Evolutionary conservation across 176 grass and related monocot species (phyloP), one percentile per base, ranked within the genome.

Genomic region (Tuctoria greenei): DNA sequence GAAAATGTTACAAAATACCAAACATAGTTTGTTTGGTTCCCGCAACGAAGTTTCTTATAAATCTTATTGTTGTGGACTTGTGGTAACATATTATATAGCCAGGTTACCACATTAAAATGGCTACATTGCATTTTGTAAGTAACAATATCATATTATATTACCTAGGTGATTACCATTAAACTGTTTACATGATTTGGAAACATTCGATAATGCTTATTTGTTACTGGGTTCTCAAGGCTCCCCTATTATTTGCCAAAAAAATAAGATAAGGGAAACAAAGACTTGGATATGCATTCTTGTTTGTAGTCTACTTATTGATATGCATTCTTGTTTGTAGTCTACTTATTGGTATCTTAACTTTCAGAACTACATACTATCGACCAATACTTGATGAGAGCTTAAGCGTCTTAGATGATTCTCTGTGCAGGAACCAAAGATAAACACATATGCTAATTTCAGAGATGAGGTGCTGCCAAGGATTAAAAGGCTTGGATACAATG

Each of bases 401-500:
- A 36, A 86, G 38, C 69, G 55, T 75, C 17, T 81, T 75, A 15
- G 54, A 49, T 68, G 52, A 68, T 75, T 47, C 54, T 61, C 39
- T 86, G 70, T 45, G 66, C 77, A 99, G 95, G 95, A 99, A 72
- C 83, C 89, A 6, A 99, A 92, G 82, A 88, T 99, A 43, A 95
- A 99, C 63, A 95, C 92, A 23, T 99, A 99, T 80, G 87, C 84
- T 79, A 95, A 82, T 61, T 99, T 99, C 85, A 84, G 95, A 83
- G 95, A 99, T 82, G 92, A 99, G 56, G 86, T 99, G 55, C 69
- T 99, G 45, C 95, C 95, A 72, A 86, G 92, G 75, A 99, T 99
- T 42, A 99, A 99, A 88, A 92, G 18, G 61, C 91, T 99, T 40
- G 96, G 96, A 69, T 99, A 99, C 66, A 99, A 99, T 88, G 91